Evolutionary conservation across 495 filamentous ascomycete genomes (phyloP), one percentile per base, ranked within the genome.

Genomic region (Hyaloscypha variabilis): DNA sequence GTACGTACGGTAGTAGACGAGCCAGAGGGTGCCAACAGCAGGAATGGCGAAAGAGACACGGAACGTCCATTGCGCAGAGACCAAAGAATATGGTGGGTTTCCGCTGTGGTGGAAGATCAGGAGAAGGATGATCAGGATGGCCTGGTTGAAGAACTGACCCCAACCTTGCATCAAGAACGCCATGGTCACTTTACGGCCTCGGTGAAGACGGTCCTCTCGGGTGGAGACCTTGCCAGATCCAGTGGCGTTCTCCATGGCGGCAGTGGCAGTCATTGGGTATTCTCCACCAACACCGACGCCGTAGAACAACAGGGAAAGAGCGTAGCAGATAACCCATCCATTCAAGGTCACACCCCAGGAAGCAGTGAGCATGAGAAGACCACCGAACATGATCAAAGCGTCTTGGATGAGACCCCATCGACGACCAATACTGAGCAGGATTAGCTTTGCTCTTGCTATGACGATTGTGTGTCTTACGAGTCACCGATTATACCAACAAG

Each of bases 111-210:
- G 88, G 83, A 95, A 91, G 72, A 90, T 87, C 30, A 95, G 78
- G 46, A 97, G 81, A 28, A 92, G 78, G 52, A 97, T 71, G 71
- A 96, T 95, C 53, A 97, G 82, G 55, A 96, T 73, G 64, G 87
- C 88, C 76, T 96, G 93, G 85, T 97, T 97, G 78, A 89, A 80
- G 72, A 96, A 89, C 51, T 97, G 93, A 71, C 93, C 93, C 93
- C 93, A 97, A 51, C 93, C 93, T 75, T 97, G 93, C 93, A 97
- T 97, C 79, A 97, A 78, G 81, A 97, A 97, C 31, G 93, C 93
- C 75, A 87, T 89, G 62, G 91, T 94, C 71, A 96, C 91, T 77
- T 94, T 94, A 72, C 93, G 89, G 50, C 93, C 93, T 75, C 93
- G 92, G 82, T 97, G 93, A 50, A 96, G 84, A 77, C 93, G 91